These are phyloP conservation scores for Oryza glumipatula DNA, from an alignment of 176 grass and related monocot species.

Conservation along the genomic window DNA sequence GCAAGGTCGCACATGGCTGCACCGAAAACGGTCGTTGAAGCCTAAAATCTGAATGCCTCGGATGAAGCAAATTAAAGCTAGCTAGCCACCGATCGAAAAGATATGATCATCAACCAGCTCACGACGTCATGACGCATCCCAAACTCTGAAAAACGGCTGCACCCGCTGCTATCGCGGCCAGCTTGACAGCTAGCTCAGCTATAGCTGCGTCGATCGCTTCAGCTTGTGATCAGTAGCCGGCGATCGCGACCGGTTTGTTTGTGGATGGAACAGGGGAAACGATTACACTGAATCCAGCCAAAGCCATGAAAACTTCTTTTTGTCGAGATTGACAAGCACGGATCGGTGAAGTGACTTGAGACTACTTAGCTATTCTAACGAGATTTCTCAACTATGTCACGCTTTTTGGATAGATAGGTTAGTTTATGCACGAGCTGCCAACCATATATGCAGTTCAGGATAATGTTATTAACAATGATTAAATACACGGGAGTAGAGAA, in stretches of 20 bases:
- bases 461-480: not conserved
- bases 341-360: conserved; percentile 3
- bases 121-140: not conserved
- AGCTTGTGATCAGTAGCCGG: not conserved
- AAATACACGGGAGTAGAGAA: not conserved
- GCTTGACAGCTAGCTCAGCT: not conserved
- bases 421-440: not conserved
- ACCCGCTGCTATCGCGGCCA: not conserved
- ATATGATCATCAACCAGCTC: not conserved
- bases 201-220: not conserved
- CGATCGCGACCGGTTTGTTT: not conserved
- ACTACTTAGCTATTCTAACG: not conserved
- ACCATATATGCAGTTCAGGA: not conserved
- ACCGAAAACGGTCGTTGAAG: not conserved
- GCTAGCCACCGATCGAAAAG: not conserved
- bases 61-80: not conserved
- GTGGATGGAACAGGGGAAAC: not conserved
- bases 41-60: not conserved
- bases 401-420: not conserved
- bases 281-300: not conserved
- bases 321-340: not conserved
- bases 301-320: not conserved
- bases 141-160: not conserved
- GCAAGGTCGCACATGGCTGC: not conserved
- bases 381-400: not conserved